Conservation (phyloP, 495 filamentous ascomycete genomes). For the Cryomyces minteri region DNA sequence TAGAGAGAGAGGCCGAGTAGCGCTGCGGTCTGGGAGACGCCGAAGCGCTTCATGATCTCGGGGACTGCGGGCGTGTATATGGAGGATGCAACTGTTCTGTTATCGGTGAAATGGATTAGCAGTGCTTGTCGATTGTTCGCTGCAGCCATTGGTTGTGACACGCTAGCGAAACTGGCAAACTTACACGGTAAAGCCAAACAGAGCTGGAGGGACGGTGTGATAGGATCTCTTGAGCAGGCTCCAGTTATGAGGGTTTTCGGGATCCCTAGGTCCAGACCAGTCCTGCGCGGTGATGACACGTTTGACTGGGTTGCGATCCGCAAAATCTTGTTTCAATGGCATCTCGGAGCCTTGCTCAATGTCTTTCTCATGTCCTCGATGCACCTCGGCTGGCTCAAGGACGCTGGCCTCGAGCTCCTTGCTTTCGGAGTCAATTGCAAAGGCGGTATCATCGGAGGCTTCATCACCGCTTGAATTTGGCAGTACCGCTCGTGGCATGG, state of each 20-base stretch:
- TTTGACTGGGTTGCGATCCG: not conserved
- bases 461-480: too few relatives aligned
- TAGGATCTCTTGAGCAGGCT: constrained; percentile 10
- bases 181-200: constrained; percentile 17
- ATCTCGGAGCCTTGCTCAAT: not conserved
- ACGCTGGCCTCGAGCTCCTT: not conserved
- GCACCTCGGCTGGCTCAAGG: too few relatives aligned
- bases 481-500: too few relatives aligned
- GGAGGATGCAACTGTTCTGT: constrained; percentile 14
- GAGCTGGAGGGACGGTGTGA: constrained; percentile 10
- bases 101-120: not conserved
- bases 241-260: constrained; percentile 25
- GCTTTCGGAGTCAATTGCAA: not conserved
- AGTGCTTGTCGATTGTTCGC: too few relatives aligned
- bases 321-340: not conserved
- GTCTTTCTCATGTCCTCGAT: not conserved
- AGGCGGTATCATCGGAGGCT: not conserved
- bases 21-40: constrained; percentile 14
- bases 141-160: constrained; percentile 3
- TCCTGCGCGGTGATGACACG: constrained; percentile 5
- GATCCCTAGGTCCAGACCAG: constrained; percentile 21
- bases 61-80: constrained; percentile 15
- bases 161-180: not conserved
- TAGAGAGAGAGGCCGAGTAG: constrained; percentile 16
- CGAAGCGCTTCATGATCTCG: constrained; percentile 13